phyloP scores from a whole-genome alignment of 2,329 filamentous ascomycete genomes.

The Colletotrichum aenigma region DNA sequence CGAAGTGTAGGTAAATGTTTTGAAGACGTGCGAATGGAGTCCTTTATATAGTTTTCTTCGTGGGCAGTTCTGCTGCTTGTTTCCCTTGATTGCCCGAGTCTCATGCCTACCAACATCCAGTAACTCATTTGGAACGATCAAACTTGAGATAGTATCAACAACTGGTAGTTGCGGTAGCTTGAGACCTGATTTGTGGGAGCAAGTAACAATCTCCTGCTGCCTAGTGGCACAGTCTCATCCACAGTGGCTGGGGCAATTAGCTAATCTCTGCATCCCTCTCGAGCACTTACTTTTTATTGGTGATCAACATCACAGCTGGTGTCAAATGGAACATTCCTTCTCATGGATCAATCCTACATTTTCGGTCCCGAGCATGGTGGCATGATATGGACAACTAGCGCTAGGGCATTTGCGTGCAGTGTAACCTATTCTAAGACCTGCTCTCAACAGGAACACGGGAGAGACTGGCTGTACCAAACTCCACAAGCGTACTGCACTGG shows the following conservation, averaged over 20 bases:
- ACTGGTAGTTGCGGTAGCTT: not conserved
- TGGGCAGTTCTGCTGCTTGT: not conserved
- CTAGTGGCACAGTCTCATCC: not conserved
- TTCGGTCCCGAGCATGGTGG: not conserved
- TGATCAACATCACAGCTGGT: not conserved
- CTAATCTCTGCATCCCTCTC: not conserved
- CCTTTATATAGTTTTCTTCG: not conserved
- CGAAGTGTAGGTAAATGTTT: not conserved
- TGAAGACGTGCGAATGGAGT: not conserved
- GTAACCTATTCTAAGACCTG: not conserved
- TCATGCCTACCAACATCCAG: not conserved
- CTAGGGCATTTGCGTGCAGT: not conserved
- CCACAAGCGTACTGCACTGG: too few relatives aligned
- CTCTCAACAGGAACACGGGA: not conserved
- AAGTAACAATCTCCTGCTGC: not conserved
- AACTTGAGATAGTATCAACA: not conserved
- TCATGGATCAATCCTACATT: not conserved
- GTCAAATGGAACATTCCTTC: not conserved
- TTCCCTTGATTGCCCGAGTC: not conserved
- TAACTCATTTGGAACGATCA: not conserved
- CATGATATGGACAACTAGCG: not conserved
- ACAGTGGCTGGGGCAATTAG: not conserved
- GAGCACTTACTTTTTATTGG: not conserved
- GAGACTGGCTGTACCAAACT: too few relatives aligned
- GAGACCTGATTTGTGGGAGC: not conserved